Conservation (phyloP, 768 basidiomycete species). For the Leccinum variicolor region DNA sequence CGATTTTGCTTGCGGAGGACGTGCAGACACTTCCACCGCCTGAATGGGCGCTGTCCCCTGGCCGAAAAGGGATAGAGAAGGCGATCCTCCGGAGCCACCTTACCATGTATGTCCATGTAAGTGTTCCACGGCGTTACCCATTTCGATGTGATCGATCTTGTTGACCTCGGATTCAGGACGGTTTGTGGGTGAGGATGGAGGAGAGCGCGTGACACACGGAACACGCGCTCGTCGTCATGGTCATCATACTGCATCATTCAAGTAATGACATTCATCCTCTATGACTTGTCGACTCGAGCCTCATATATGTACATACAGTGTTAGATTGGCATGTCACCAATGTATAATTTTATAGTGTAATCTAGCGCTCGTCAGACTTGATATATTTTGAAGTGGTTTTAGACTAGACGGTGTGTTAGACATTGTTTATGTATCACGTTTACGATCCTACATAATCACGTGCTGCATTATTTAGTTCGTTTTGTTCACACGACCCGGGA, state of each 20-base stretch:
- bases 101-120: slow-evolving; percentile 50
- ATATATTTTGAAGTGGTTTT: too few species aligned
- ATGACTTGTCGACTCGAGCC: background rate
- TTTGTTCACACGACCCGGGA: too few species aligned
- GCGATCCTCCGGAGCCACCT: slow-evolving; percentile 46
- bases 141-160: background rate
- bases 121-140: slow-evolving; percentile 8
- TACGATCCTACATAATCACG: too few species aligned
- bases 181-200: slow-evolving; percentile 26
- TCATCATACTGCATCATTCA: background rate
- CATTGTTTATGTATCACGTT: too few species aligned
- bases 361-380: too few species aligned
- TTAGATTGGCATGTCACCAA: too few species aligned
- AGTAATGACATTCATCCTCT: too few species aligned
- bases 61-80: slow-evolving; percentile 43
- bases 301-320: too few species aligned
- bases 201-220: slow-evolving; percentile 8
- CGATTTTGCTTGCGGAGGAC: slow-evolving; percentile 41
- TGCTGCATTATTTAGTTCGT: too few species aligned
- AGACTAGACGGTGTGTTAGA: too few species aligned
- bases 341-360: too few species aligned
- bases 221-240: background rate
- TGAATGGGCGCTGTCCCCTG: slow-evolving; percentile 37
- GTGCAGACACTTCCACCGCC: slow-evolving; percentile 45
- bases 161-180: slow-evolving; percentile 7